Base-by-base conservation (phyloP, 805 yeast genomes). In the Cyberlindnera sargentensis region DNA sequence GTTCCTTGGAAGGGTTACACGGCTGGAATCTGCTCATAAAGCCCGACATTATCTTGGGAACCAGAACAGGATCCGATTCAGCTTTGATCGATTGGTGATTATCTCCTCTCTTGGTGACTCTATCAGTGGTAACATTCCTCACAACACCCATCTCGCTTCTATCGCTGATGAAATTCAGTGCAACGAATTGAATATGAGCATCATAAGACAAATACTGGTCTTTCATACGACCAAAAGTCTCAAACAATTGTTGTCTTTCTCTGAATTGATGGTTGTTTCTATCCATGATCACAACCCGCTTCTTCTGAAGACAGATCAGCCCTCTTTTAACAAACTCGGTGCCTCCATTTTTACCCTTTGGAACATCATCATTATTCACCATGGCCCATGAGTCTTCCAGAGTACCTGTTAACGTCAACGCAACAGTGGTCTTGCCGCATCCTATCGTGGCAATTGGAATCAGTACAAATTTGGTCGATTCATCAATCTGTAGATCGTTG, bases 361-460 rank as follows among this genome's bases (percentile, higher is more conserved):
- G 65, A 25, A 85, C 68, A 50, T 85, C 77, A 63, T 91, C 98
- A 63, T 88, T 93, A 60, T 88, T 96, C 8, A 85, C 69, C 52
- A 82, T 84, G 0, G 75, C 82, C 82, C 95, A 84, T 1, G 65
- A 56, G 1, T 57, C 51, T 1, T 82, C 80, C 43, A 68, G 80
- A 8, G 90, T 60, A 8, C 69, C 56, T 0, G 55, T 48, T 34
- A 93, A 65, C 0, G 90, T 80, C 31, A 76, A 58, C 5, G 85
- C 77, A 0, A 85, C 75, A 0, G 97, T 88, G 0, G 97, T 89
- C 58, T 93, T 93, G 6, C 99, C 99, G 62, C 96, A 87, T 0
- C 98, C 98, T 41, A 91, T 76, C 0, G 95, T 88, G 0, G 97
- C 89, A 3, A 90, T 78, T 1, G 98, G 91, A 1, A 88, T 75